Percentiles rank a stretch among this genome's conserved stretches.
phyloP scores from a whole-genome alignment of 306 rosid species.

The Astragalus glycyphyllos region DNA sequence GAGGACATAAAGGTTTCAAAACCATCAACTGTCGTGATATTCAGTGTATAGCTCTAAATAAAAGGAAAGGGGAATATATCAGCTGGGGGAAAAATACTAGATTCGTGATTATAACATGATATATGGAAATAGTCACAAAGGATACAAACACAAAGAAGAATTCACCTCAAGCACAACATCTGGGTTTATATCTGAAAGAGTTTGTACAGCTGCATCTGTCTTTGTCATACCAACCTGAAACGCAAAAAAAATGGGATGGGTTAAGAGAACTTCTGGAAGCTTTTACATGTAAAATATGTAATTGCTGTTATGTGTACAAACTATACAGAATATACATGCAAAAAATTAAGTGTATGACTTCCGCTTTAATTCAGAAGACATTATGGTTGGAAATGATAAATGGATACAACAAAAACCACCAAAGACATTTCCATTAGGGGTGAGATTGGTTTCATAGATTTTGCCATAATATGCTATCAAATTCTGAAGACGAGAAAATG shows the following conservation, averaged over 20 bases:
- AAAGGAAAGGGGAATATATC: slow-evolving; percentile 42
- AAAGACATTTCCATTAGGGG: not conserved
- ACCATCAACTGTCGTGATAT: slow-evolving; percentile 92
- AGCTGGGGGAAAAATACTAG: slow-evolving; percentile 34
- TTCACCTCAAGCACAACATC: slow-evolving; percentile 92
- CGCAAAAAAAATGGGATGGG: slow-evolving; percentile 33
- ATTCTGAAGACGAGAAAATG: slow-evolving; percentile 24
- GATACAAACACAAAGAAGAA: slow-evolving; percentile 14
- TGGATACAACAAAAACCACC: not conserved
- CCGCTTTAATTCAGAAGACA: slow-evolving; percentile 25
- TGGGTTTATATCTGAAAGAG: slow-evolving; percentile 92
- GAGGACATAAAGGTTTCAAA: slow-evolving; percentile 83
- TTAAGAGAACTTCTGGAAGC: slow-evolving; percentile 37
- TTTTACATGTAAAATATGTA: slow-evolving; percentile 12
- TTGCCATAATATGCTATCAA: not conserved
- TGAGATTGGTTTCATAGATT: not conserved
- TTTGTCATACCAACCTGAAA: slow-evolving; percentile 91
- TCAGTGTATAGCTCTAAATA: slow-evolving; percentile 84
- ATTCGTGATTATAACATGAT: slow-evolving; percentile 11
- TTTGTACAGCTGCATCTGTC: slow-evolving; percentile 97
- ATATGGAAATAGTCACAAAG: slow-evolving; percentile 25
- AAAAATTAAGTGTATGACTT: slow-evolving; percentile 18
- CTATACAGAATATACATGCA: not conserved
- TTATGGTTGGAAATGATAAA: slow-evolving; percentile 6
- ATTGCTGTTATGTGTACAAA: slow-evolving; percentile 3